Conservation (phyloP, 2,329 filamentous ascomycete genomes). For the Coniella lustricola region DNA sequence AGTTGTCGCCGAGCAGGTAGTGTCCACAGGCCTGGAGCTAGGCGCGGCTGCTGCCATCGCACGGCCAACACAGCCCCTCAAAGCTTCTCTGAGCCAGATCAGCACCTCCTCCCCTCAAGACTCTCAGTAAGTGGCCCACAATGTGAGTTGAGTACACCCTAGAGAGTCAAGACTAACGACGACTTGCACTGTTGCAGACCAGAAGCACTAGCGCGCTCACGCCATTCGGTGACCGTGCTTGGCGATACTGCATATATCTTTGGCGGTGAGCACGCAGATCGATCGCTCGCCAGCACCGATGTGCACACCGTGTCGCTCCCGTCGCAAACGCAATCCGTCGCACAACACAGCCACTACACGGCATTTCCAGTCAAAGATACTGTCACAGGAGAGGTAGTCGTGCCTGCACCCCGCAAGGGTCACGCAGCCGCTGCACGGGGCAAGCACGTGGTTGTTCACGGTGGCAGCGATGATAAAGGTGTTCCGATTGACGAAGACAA, state of each 20-base stretch:
- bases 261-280: slow-evolving; percentile 36
- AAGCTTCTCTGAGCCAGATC: slow-evolving; percentile 42
- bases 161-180: neutral
- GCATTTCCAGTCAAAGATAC: slow-evolving; percentile 23
- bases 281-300: slow-evolving; percentile 39
- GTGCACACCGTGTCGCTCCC: slow-evolving; percentile 47
- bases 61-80: slow-evolving; percentile 45
- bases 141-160: too few relatives aligned
- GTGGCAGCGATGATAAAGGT: slow-evolving; percentile 27
- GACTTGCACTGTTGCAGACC: slow-evolving; percentile 17
- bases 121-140: slow-evolving; percentile 21
- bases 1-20: slow-evolving; percentile 32
- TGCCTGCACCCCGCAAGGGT: slow-evolving; percentile 25
- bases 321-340: slow-evolving; percentile 28
- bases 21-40: slow-evolving; percentile 33
- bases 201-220: slow-evolving; percentile 36
- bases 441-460: slow-evolving; percentile 28
- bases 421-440: slow-evolving; percentile 31
- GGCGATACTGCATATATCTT: slow-evolving; percentile 49
- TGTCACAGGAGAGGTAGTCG: slow-evolving; percentile 22
- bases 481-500: slow-evolving; percentile 25
- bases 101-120: slow-evolving; percentile 26
- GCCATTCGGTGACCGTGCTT: slow-evolving; percentile 46
- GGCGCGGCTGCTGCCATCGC: slow-evolving; percentile 37
- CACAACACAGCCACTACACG: slow-evolving; percentile 28